Conservation (phyloP, 139 green algal species). For the Chlamydomonas eustigma region DNA sequence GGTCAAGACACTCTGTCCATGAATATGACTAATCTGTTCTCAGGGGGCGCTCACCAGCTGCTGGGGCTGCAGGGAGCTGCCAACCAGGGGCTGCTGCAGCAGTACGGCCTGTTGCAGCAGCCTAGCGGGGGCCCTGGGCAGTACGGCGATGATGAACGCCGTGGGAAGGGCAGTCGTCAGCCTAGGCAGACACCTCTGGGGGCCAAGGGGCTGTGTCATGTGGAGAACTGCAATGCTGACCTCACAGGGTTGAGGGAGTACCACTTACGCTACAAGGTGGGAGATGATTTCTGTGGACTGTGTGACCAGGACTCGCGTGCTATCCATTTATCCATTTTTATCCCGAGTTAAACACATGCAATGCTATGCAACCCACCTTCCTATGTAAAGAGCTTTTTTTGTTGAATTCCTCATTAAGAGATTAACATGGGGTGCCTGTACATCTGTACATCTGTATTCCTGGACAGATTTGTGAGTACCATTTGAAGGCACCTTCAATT, state of each 20-base stretch:
- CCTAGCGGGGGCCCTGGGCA: background rate
- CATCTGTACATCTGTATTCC: too few species aligned
- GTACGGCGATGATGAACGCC: background rate
- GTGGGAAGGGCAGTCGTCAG: background rate
- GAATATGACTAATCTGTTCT: background rate
- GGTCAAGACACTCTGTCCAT: background rate
- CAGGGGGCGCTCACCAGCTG: background rate
- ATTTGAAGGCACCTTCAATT: constrained; percentile 51
- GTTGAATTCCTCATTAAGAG: too few species aligned
- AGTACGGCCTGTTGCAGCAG: background rate
- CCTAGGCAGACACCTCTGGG: background rate
- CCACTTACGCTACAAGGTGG: constrained; percentile 69
- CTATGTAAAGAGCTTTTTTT: too few species aligned
- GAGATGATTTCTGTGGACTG: constrained; percentile 62
- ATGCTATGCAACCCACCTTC: too few species aligned
- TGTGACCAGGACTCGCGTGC: too few species aligned
- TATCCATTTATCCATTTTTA: too few species aligned
- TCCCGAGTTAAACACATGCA: too few species aligned
- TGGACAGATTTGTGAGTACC: constrained; percentile 67
- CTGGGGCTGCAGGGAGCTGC: background rate
- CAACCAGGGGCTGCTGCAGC: background rate
- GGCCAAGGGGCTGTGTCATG: constrained; percentile 56
- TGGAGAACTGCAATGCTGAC: constrained; percentile 63
- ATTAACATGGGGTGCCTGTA: too few species aligned
- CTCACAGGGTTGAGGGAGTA: constrained; percentile 63